phyloP scores from a whole-genome alignment of 148 eudicot species.

The Dysphania ambrosioides region DNA sequence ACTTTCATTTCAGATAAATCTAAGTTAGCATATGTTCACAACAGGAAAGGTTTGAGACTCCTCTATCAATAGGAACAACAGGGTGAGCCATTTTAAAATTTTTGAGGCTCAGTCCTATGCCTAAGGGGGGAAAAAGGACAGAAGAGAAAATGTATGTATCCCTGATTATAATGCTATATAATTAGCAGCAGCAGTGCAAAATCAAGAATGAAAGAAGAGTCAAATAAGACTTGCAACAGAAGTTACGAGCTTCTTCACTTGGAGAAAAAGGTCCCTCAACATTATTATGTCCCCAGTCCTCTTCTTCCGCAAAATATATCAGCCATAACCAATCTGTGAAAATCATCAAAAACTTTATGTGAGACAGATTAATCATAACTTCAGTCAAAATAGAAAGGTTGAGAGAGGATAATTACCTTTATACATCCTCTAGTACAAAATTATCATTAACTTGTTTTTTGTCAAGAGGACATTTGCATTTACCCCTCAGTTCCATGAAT shows the following conservation, averaged over 20 bases:
- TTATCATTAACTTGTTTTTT: constrained; percentile 37
- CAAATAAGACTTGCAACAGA: constrained; percentile 2
- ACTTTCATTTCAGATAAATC: constrained; percentile 17
- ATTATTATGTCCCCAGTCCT: too few relatives aligned
- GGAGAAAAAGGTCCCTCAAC: not conserved
- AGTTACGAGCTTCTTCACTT: constrained; percentile 1
- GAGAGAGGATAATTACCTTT: constrained; percentile 21
- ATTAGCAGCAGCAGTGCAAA: constrained; percentile 20
- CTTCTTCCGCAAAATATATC: constrained; percentile 1
- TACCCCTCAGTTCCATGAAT: constrained; percentile 60
- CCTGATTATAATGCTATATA: too few relatives aligned
- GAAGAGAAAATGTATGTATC: too few relatives aligned
- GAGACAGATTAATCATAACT: not conserved
- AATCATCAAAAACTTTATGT: not conserved
- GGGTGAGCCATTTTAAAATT: not conserved
- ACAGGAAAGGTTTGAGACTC: constrained; percentile 1
- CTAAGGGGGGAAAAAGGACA: too few relatives aligned
- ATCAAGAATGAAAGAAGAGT: constrained; percentile 16
- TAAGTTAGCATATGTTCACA: constrained; percentile 19
- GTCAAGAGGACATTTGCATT: constrained; percentile 55
- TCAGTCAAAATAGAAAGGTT: not conserved
- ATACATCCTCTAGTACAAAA: constrained; percentile 40
- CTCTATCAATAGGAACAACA: constrained; percentile 6
- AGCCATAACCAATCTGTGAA: constrained; percentile 13
- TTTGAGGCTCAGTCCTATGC: not conserved